phyloP scores from a whole-genome alignment of 495 filamentous ascomycete genomes.

The Aspergillus biplanus region DNA sequence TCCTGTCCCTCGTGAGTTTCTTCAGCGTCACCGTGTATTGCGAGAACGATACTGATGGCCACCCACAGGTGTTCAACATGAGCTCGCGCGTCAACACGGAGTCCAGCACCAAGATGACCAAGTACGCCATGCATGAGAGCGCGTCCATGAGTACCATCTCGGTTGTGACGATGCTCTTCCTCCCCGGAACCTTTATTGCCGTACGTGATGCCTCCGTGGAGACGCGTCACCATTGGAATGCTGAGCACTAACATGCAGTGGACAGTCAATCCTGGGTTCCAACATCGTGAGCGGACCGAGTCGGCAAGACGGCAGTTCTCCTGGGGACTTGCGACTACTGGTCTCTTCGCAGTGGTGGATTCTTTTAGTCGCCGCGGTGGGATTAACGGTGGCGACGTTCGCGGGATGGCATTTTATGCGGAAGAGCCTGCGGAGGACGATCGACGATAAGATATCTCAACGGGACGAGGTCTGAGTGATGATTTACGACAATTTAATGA shows the following conservation, averaged over 20 bases:
- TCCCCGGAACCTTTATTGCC: conserved; percentile 17
- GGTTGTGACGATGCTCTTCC: conserved; percentile 19
- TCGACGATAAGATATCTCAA: conserved; percentile 12
- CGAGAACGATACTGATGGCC: background rate
- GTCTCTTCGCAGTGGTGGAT: conserved; percentile 18
- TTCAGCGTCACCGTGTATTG: background rate
- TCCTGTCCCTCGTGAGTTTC: conserved; percentile 9
- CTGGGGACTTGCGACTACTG: background rate
- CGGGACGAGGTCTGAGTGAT: conserved; percentile 16
- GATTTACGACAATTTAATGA: background rate
- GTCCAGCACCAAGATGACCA: conserved; percentile 20
- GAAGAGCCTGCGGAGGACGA: conserved; percentile 7
- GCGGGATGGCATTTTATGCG: conserved; percentile 15
- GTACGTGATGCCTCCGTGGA: conserved; percentile 11
- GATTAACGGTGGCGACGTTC: conserved; percentile 9
- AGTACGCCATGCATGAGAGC: conserved; percentile 20
- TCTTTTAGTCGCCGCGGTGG: conserved; percentile 11
- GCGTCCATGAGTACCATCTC: conserved; percentile 18
- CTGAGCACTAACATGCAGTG: background rate
- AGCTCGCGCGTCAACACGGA: conserved; percentile 17
- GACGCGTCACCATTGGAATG: background rate
- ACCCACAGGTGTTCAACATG: conserved; percentile 14
- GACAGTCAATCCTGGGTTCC: conserved; percentile 13
- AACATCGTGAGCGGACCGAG: conserved; percentile 14
- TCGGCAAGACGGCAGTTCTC: background rate